Evolutionary conservation across 75 land plant species (phyloP), one percentile per base, ranked within the genome.

Genomic region (Ceratopteris richardii): DNA sequence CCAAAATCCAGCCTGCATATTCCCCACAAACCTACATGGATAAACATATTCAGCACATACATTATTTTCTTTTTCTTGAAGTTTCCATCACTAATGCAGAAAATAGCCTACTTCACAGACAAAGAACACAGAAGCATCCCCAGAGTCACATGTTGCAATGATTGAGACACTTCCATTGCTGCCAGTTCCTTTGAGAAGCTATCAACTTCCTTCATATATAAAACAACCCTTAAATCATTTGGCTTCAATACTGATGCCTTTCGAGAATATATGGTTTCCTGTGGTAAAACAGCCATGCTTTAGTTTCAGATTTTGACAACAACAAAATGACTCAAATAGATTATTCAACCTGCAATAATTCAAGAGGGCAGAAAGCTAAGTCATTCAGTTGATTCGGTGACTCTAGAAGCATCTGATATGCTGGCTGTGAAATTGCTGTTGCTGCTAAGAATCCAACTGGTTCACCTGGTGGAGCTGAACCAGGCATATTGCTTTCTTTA

Each of bases 371-470:
- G 39, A 66, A 76, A 40, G 75, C 85, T 25, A 73, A 77, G 27
- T 74, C 74, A 42, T 65, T 65, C 56, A 16, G 56, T 20, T 28
- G 33, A 22, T 48, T 41, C 7, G 84, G 70, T 28, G 89, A 81
- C 68, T 92, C 89, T 51, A 88, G 75, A 51, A 92, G 83, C 5
- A 85, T 76, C 54, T 90, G 82, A 59, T 95, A 95, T 29, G 89
- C 85, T 64, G 99, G 99, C 60, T 90, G 87, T 53, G 90, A 73
- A 58, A 95, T 52, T 16, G 99, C 96, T 19, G 96, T 95, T 9
- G 96, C 96, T 51, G 99, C 99, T 50, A 90, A 72, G 0, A 86
- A 78, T 20, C 99, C 99, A 60, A 95, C 99, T 59, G 99, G 88
- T 25, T 95, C 99, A 18, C 96, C 98, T 56, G 94, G 72, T 54